Conservation (phyloP, 192 early-diverging fungal species). For the Backusella mclennaniae region DNA sequence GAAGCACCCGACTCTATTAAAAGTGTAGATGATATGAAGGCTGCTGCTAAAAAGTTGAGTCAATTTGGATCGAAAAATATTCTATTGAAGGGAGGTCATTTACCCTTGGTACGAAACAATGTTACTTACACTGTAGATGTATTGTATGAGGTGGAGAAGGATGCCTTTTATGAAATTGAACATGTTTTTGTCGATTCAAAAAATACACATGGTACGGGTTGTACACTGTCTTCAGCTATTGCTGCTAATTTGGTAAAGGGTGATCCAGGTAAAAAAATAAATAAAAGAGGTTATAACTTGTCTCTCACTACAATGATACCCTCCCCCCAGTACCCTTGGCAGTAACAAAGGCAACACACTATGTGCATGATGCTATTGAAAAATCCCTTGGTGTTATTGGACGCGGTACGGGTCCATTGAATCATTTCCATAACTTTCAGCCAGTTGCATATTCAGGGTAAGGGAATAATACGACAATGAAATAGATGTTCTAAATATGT, state of each 20-base stretch:
- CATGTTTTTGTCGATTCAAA: slow-evolving; percentile 59
- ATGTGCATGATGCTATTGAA: slow-evolving; percentile 66
- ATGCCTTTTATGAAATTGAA: slow-evolving; percentile 43
- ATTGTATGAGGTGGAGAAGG: slow-evolving; percentile 49
- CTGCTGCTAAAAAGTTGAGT: slow-evolving; percentile 55
- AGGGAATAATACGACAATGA: too few relatives aligned
- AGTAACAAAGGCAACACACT: slow-evolving; percentile 54
- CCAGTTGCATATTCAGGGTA: slow-evolving; percentile 45
- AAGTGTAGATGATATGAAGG: slow-evolving; percentile 60
- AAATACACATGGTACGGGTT: slow-evolving; percentile 88
- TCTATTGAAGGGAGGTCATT: slow-evolving; percentile 83
- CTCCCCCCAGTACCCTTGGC: slow-evolving; percentile 46
- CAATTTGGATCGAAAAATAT: slow-evolving; percentile 54
- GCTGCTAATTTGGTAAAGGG: slow-evolving; percentile 65
- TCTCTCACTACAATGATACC: neutral
- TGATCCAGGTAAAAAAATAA: slow-evolving; percentile 30
- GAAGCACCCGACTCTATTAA: slow-evolving; percentile 41
- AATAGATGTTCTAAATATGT: neutral
- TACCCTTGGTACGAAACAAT: slow-evolving; percentile 37
- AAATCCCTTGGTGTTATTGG: slow-evolving; percentile 58
- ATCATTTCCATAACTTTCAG: slow-evolving; percentile 63
- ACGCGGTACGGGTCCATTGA: slow-evolving; percentile 69
- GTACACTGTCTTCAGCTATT: slow-evolving; percentile 83
- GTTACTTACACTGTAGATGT: slow-evolving; percentile 54
- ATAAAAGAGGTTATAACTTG: neutral